phyloP scores from a whole-genome alignment of 179 eudicot genomes.

The Monotropa hypopitys region DNA sequence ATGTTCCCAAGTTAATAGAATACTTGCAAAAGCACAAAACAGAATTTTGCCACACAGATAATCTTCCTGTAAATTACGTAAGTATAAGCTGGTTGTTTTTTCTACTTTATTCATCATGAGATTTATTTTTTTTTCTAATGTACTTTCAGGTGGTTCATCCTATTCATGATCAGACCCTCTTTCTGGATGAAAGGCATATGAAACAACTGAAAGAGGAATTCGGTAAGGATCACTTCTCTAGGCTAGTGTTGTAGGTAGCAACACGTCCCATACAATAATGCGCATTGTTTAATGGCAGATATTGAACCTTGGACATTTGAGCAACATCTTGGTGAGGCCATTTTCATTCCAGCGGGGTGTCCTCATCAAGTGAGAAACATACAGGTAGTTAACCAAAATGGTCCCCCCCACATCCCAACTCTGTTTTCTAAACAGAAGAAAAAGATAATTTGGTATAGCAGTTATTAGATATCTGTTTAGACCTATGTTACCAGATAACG shows the following conservation, averaged over 20 bases:
- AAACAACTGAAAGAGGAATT: slow-evolving; percentile 68
- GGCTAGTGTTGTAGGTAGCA: background rate
- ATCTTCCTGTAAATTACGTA: slow-evolving; percentile 37
- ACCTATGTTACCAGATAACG: background rate
- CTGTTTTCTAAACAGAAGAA: background rate
- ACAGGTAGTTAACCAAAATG: slow-evolving; percentile 20
- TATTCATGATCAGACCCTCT: slow-evolving; percentile 83
- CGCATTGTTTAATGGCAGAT: slow-evolving; percentile 24
- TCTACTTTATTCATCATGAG: background rate
- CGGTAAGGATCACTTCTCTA: slow-evolving; percentile 30
- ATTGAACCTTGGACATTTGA: slow-evolving; percentile 98
- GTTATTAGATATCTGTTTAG: background rate
- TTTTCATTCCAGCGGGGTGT: slow-evolving; percentile 89
- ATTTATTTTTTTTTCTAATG: background rate
- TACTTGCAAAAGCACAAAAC: slow-evolving; percentile 49
- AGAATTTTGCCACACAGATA: slow-evolving; percentile 59
- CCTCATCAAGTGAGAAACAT: slow-evolving; percentile 96
- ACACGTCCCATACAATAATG: background rate
- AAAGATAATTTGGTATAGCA: background rate
- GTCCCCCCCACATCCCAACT: background rate
- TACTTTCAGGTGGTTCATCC: slow-evolving; percentile 65
- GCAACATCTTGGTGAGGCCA: slow-evolving; percentile 82
- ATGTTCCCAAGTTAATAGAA: slow-evolving; percentile 58
- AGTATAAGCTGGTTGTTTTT: slow-evolving; percentile 6
- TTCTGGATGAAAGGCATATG: slow-evolving; percentile 64